These are phyloP conservation scores for Fraxinus anomala DNA, from an alignment of 257 asterid species.

Conservation along the genomic window DNA sequence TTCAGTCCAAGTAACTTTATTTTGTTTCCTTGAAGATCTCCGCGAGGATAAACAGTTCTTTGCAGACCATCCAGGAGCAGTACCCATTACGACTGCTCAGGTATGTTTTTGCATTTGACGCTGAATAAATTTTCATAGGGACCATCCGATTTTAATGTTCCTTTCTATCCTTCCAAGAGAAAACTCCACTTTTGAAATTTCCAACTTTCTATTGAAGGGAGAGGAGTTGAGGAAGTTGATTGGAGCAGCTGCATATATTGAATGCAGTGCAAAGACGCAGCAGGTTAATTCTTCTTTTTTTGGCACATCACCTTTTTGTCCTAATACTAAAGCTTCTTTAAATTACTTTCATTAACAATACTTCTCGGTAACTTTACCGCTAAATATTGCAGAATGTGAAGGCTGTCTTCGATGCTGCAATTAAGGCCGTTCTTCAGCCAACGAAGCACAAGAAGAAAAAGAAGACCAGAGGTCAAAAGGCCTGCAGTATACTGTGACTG, in stretches of 20 bases:
- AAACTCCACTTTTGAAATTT: not conserved
- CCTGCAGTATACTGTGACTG: constrained; percentile 64
- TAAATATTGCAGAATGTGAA: constrained; percentile 53
- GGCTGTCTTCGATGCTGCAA: constrained; percentile 59
- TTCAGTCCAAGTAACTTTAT: constrained; percentile 19
- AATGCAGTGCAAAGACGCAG: constrained; percentile 67
- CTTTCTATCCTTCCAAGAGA: not conserved
- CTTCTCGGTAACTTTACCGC: constrained; percentile 6
- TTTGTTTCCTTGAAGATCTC: constrained; percentile 45
- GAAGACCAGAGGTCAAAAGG: constrained; percentile 56
- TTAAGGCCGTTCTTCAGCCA: constrained; percentile 60
- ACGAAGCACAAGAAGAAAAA: constrained; percentile 51
- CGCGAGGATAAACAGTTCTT: constrained; percentile 65
- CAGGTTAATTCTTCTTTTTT: constrained; percentile 46
- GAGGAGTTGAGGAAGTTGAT: constrained; percentile 35
- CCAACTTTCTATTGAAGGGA: constrained; percentile 24
- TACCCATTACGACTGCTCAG: constrained; percentile 60
- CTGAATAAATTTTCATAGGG: not conserved
- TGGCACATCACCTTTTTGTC: constrained; percentile 10
- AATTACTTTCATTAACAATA: constrained; percentile 2
- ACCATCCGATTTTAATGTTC: not conserved
- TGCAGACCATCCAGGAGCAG: constrained; percentile 61
- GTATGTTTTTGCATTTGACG: constrained; percentile 26
- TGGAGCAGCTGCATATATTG: constrained; percentile 38
- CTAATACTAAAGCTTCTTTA: not conserved